Evolutionary conservation across 1,284 basidiomycete genomes (phyloP), one percentile per base, ranked within the genome.

Genomic region (Dichomitus squalens): DNA sequence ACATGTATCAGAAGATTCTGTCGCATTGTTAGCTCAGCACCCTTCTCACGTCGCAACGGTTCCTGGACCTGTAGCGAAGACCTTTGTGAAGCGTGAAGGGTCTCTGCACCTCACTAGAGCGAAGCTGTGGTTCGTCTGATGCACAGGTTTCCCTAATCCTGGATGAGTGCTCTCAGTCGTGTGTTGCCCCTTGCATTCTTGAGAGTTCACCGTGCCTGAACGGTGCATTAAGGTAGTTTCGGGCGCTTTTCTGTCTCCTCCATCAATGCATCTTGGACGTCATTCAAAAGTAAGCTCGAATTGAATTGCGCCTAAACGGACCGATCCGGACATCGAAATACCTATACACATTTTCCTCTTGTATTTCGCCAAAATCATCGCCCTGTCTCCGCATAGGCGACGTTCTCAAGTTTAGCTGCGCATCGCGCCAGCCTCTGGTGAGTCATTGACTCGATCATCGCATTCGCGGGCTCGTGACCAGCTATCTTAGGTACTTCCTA

Each of bases 301-400:
- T 38, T 63, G 58, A 60, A 60, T 63, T 63, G 59, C 61, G 61
- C 27, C 57, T 63, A 63, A 58, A 57, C 25, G 31, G 40, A 58
- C 21, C 52, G 44, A 49, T 52, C 49, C 27, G 21, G 52, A 41
- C 8, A 31, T 41, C 14, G 18, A 34, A 9, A 43, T 38, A 49
- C 49, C 47, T 44, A 40, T 36, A 55, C 52, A 55, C 49, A 55
- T 55, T 46, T 50, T 59, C 44, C 46, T 55, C 57, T 56, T 57
- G 49, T 25, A 23, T 41, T 8, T 43, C 39, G 50, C 53, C 36
- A 16, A 25, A 39, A 23, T 43, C 7, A 27, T 25, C n/a, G 31
- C 7, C 50, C 20, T 35, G 33, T 50, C 16, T n/a, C 31, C 46
- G 41, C 52, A 48, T 52, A 9, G 8, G 36, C 47, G 53, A 53